Evolutionary conservation across 2,329 filamentous ascomycete species (phyloP), one percentile per base, ranked within the genome.

Genomic region (Eurotiales sp.): DNA sequence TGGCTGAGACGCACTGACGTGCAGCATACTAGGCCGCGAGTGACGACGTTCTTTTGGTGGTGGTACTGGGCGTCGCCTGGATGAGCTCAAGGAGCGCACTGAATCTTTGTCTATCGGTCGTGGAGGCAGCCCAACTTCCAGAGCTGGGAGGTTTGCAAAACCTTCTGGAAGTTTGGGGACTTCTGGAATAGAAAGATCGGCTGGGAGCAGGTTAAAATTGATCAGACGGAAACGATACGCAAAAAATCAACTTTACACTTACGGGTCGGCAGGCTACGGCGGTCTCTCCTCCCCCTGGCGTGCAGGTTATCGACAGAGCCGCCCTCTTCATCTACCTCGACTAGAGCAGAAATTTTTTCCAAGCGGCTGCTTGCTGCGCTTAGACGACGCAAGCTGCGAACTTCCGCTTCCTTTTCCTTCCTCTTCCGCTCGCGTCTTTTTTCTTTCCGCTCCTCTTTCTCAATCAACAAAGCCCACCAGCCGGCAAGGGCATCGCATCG

Each of bases 391-490:
- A 93, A 77, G 55, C 84, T 88, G 66, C 90, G 86, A 51, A 83
- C 84, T 62, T 97, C 90, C 1, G 81, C 79, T 61, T 99, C 91
- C 60, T 83, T 85, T 65, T 97, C 91, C 64, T 81, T 90, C 8
- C 92, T 82, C 65, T 92, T 96, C 48, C 84, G 82, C 61, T 96
- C 90, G 56, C 86, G 79, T 55, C 90, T 79, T 55, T 75, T 80
- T 57, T 91, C 85, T 69, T 99, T 99, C 8, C 90, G 83, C 65
- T 90, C 83, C 65, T 99, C 93, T 67, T 97, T 99, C 64, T 97
- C 93, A 8, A 97, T 83, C 34, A 99, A 73, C 23, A 99, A 72
- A 3, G 89, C 88, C 93, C 93, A 99, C 93, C 93, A 99, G 5
- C 93, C 93, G 46, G 90, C 89, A 44, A 99, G 74, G 5, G 86